These are phyloP conservation scores for Imleria badia DNA, from an alignment of 768 basidiomycete species.

Conservation along the genomic window DNA sequence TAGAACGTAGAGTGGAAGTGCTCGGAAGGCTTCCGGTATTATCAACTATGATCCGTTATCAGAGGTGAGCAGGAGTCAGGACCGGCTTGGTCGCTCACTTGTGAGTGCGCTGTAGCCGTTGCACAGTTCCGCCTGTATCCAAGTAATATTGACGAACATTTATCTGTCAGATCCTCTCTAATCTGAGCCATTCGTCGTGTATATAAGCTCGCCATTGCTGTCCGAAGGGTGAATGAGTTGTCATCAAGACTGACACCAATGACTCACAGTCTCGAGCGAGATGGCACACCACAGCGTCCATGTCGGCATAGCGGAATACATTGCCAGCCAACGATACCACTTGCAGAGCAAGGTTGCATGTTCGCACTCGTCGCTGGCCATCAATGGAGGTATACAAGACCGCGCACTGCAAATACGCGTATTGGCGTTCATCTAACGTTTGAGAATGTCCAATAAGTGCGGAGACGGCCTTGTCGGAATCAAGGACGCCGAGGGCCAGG, in stretches of 20 bases:
- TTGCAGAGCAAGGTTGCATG: slow-evolving; percentile 81
- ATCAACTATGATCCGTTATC: slow-evolving; percentile 60
- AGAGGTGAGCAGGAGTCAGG: slow-evolving; percentile 1
- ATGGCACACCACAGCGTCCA: slow-evolving; percentile 77
- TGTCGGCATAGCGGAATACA: slow-evolving; percentile 88
- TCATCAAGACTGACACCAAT: slow-evolving; percentile 1
- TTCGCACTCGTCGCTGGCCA: slow-evolving; percentile 82
- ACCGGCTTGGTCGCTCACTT: slow-evolving; percentile 48
- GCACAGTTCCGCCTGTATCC: slow-evolving; percentile 92
- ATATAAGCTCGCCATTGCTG: slow-evolving; percentile 69
- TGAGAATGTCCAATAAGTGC: slow-evolving; percentile 73
- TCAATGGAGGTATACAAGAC: slow-evolving; percentile 76
- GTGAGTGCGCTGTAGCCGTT: slow-evolving; percentile 68
- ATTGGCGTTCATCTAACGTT: slow-evolving; percentile 64
- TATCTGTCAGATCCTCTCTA: slow-evolving; percentile 81
- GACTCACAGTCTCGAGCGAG: slow-evolving; percentile 74
- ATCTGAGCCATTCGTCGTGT: slow-evolving; percentile 68
- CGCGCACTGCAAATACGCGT: slow-evolving; percentile 84
- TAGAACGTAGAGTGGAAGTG: slow-evolving; percentile 78
- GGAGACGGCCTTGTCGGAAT: slow-evolving; percentile 79
- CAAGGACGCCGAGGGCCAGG: slow-evolving; percentile 74
- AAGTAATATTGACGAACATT: slow-evolving; percentile 75
- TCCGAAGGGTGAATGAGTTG: not conserved
- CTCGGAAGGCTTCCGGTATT: slow-evolving; percentile 89
- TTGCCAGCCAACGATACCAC: slow-evolving; percentile 84